Base-by-base conservation (phyloP, 1,139 yeast species). In the Martiniozyma asiatica region DNA sequence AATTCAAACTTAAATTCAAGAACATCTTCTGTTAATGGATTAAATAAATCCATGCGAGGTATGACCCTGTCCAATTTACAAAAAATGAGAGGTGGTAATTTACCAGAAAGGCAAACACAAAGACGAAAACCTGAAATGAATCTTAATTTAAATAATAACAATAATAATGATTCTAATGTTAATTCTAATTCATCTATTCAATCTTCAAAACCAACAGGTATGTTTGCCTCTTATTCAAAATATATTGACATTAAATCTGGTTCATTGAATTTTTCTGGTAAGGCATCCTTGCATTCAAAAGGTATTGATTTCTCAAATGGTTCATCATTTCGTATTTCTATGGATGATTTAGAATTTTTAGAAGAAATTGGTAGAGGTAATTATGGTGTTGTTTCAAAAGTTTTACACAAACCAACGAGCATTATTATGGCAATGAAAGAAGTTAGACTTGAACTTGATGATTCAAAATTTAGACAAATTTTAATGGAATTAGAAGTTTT, bases 361-460 rank as follows among this genome's bases (percentile, higher is more conserved):
- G 94, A 80, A 31, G 97, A 87, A 54, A 59, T 89, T 29, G 98
- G 98, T 3, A 70, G 87, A 31, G 98, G 98, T 8, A 89, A 89
- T 56, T 89, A 89, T 52, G 98, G 97, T 33, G 81, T 93, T 1
- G 98, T 89, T 12, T 73, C 85, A 20, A 85, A 85, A 55, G 97
- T 87, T 1, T 58, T 82, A 30, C 96, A 89, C 55, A 82, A 78
- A 49, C 96, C 97, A n/a, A 85, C 95, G 0, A 81, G 85, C 15
- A 81, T 85, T 15, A 58, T 75, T 14, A 84, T 89, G 96, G 97
- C 97, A 2, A 84, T 89, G 94, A 89, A 89, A 55, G 96, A 89
- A 54, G 95, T 89, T 30, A 65, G 95, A 32, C 59, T 89, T 30
- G 97, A 87, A 50, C 64, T 89, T 36, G 97, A 87, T 51, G 96